These are phyloP conservation scores for Colletotrichum karsti DNA, from an alignment of 2,329 filamentous ascomycete species.

Conservation along the genomic window DNA sequence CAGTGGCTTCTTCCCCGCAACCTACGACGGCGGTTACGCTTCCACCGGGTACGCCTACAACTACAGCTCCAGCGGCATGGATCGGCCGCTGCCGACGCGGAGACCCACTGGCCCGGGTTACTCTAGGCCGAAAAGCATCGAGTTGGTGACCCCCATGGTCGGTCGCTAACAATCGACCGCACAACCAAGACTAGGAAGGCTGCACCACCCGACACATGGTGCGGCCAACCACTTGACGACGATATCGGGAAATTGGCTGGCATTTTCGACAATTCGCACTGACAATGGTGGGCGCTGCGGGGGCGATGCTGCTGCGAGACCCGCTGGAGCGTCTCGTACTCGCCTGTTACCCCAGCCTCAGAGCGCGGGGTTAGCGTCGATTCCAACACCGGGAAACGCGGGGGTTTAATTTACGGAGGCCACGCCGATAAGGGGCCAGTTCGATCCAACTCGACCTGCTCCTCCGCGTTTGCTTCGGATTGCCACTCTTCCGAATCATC, in stretches of 20 bases:
- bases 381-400: conserved; percentile 19
- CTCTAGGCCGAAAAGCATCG: conserved; percentile 68
- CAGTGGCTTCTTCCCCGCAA: conserved; percentile 56
- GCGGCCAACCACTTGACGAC: background rate
- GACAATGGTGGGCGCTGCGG: background rate
- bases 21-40: conserved; percentile 57
- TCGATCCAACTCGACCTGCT: conserved; percentile 2
- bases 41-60: conserved; percentile 48
- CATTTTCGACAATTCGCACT: background rate
- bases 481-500: conserved; percentile 14
- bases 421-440: background rate
- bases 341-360: conserved; percentile 18
- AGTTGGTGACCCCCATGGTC: conserved; percentile 69
- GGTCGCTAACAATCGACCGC: conserved; percentile 47
- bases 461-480: background rate
- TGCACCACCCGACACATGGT: background rate
- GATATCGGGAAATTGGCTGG: background rate
- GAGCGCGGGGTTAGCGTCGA: conserved; percentile 24
- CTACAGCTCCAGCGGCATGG: conserved; percentile 48
- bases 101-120: conserved; percentile 56
- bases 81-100: conserved; percentile 65
- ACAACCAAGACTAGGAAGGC: background rate
- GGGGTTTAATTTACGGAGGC: conserved; percentile 10
- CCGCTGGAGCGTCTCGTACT: conserved; percentile 7
- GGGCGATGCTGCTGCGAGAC: background rate